A percentile compares a stretch with the other conserved stretches of the same genome.
Evolutionary conservation across 2,329 filamentous ascomycete genomes (phyloP).

Genomic region (Aspergillus intermedius): DNA sequence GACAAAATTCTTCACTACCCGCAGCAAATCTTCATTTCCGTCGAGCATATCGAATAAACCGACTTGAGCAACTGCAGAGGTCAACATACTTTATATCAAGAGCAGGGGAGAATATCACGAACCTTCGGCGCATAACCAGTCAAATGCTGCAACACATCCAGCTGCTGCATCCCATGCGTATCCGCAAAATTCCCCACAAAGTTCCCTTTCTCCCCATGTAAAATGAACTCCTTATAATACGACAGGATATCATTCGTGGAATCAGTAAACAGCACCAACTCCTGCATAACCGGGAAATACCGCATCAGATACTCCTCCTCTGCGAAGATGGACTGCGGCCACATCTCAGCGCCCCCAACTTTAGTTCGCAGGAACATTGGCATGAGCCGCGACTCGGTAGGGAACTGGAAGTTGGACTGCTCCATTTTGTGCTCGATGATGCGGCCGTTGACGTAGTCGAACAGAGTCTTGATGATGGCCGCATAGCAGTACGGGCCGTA

Average conservation of each 20-base stretch:
- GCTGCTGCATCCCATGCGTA: slow-evolving; percentile 5
- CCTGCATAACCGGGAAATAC: slow-evolving; percentile 7
- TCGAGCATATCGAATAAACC: slow-evolving; percentile 2
- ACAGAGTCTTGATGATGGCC: slow-evolving; percentile 6
- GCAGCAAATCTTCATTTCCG: not conserved
- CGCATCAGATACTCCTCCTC: slow-evolving; percentile 6
- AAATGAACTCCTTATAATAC: slow-evolving; percentile 10
- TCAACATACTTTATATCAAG: not conserved
- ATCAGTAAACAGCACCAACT: slow-evolving; percentile 8
- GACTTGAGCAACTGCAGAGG: slow-evolving; percentile 2
- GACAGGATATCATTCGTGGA: slow-evolving; percentile 12
- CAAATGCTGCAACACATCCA: slow-evolving; percentile 10
- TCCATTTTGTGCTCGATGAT: slow-evolving; percentile 6
- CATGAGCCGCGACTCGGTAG: slow-evolving; percentile 4
- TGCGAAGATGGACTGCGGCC: slow-evolving; percentile 5
- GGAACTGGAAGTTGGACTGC: slow-evolving; percentile 2
- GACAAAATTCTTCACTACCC: slow-evolving; percentile 3
- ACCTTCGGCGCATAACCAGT: slow-evolving; percentile 7
- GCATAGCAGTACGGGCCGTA: slow-evolving; percentile 11
- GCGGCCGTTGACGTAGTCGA: slow-evolving; percentile 8
- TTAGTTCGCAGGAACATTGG: slow-evolving; percentile 10
- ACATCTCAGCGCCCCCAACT: slow-evolving; percentile 8
- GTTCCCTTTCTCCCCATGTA: slow-evolving; percentile 6
- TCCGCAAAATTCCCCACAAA: slow-evolving; percentile 9
- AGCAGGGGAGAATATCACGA: not conserved